Conservation (phyloP, 2,329 filamentous ascomycete species). For the Whalleya microplaca region DNA sequence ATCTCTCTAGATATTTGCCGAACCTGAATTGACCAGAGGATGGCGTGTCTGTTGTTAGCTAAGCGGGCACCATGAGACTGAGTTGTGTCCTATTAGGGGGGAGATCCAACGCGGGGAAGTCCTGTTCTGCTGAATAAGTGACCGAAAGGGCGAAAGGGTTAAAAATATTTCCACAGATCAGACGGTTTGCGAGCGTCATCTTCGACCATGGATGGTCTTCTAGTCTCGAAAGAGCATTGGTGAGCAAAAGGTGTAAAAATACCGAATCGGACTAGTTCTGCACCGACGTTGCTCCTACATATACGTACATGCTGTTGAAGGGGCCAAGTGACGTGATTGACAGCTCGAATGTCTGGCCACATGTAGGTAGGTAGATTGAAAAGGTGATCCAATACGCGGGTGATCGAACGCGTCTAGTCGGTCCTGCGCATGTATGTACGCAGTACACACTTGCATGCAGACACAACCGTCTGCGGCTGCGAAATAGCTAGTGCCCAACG, state of each 20-base stretch:
- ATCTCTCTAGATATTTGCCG: not conserved
- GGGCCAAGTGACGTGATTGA: not conserved
- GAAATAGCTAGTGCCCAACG: constrained; percentile 6
- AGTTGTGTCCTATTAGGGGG: constrained; percentile 7
- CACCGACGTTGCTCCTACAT: not conserved
- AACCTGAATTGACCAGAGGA: not conserved
- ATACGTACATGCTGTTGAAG: not conserved
- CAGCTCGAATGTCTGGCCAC: not conserved
- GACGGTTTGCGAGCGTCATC: constrained; percentile 12
- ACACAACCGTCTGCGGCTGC: constrained; percentile 7
- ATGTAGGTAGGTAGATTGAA: not conserved
- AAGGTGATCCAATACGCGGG: not conserved
- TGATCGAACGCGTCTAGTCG: not conserved
- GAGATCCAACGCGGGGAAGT: constrained; percentile 16
- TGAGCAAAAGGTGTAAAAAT: not conserved
- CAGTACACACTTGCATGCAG: constrained; percentile 11
- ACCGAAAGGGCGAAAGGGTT: constrained; percentile 7
- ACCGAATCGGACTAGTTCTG: not conserved
- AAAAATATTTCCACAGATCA: constrained; percentile 14
- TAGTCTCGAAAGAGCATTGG: not conserved
- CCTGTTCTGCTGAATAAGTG: constrained; percentile 13
- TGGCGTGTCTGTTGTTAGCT: constrained; percentile 16
- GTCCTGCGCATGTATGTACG: constrained; percentile 7
- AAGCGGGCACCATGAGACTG: constrained; percentile 7
- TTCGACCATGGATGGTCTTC: constrained; percentile 2